These are phyloP conservation scores for Pseudotsuga menziesii DNA, from an alignment of 75 land plant genomes.

Conservation along the genomic window DNA sequence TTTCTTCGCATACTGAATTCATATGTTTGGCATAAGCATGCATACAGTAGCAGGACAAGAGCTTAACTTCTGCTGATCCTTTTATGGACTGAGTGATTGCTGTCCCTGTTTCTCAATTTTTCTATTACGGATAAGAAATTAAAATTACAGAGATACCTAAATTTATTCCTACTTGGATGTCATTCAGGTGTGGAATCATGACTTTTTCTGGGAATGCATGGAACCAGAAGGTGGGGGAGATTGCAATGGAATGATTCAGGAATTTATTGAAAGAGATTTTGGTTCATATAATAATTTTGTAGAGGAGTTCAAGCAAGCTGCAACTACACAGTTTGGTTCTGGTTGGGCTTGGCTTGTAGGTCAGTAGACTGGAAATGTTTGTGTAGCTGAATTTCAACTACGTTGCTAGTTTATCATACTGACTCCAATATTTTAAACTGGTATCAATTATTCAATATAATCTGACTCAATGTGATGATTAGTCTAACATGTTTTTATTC, in stretches of 20 bases:
- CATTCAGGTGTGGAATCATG: constrained; percentile 81
- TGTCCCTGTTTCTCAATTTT: background rate
- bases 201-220: constrained; percentile 86
- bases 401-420: background rate
- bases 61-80: background rate
- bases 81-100: background rate
- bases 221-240: constrained; percentile 74
- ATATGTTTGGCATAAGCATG: background rate
- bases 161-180: background rate
- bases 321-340: constrained; percentile 83
- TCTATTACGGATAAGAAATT: background rate
- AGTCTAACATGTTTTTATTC: constrained; percentile 36
- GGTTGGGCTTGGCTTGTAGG: constrained; percentile 97
- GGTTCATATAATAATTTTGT: constrained; percentile 67
- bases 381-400: too few relatives aligned
- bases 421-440: background rate
- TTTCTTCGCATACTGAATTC: too few relatives aligned
- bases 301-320: constrained; percentile 68
- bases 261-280: constrained; percentile 72
- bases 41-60: background rate
- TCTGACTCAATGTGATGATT: constrained; percentile 19
- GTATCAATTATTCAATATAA: background rate
- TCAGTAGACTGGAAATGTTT: constrained; percentile 22
- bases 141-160: constrained; percentile 1
- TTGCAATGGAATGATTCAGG: constrained; percentile 60